Conservation (phyloP, 163 green algal species). For the Chlamydomonas reinhardtii region DNA sequence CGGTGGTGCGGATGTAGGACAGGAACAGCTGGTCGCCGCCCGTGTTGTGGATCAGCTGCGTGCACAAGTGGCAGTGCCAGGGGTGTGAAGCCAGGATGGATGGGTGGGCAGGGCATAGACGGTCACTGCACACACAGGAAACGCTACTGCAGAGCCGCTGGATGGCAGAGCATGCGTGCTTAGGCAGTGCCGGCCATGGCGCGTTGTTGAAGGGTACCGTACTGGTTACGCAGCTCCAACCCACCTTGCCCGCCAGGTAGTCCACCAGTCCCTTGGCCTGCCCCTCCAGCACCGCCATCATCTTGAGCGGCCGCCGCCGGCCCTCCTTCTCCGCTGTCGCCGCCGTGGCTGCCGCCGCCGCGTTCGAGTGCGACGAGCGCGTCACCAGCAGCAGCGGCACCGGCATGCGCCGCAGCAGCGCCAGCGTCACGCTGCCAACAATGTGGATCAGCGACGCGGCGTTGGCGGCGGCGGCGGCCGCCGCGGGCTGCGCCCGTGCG, state of each 20-base stretch:
- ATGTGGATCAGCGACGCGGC: constrained; percentile 1
- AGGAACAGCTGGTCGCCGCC: constrained; percentile 19
- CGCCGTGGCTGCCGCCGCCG: background rate
- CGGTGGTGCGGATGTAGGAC: background rate
- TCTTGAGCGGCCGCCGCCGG: background rate
- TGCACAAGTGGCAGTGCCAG: background rate
- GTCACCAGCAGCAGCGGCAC: constrained; percentile 23
- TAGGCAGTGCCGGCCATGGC: too few relatives aligned
- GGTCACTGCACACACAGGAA: too few relatives aligned
- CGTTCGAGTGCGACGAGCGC: background rate
- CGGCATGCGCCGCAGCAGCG: constrained; percentile 21
- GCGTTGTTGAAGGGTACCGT: too few relatives aligned
- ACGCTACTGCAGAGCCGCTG: too few relatives aligned
- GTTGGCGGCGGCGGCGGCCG: background rate
- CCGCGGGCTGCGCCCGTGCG: too few relatives aligned
- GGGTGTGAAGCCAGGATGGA: too few relatives aligned
- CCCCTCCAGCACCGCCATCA: constrained; percentile 28
- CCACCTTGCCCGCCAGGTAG: constrained; percentile 15
- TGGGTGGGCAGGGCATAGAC: too few relatives aligned
- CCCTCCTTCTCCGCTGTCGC: background rate
- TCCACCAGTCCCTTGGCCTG: constrained; percentile 17
- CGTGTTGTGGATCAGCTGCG: background rate
- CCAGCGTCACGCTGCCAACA: constrained; percentile 9
- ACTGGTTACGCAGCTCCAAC: background rate
- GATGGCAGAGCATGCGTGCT: too few relatives aligned